Conservation (phyloP, 2,329 filamentous ascomycete genomes). For the Colletotrichum lini region DNA sequence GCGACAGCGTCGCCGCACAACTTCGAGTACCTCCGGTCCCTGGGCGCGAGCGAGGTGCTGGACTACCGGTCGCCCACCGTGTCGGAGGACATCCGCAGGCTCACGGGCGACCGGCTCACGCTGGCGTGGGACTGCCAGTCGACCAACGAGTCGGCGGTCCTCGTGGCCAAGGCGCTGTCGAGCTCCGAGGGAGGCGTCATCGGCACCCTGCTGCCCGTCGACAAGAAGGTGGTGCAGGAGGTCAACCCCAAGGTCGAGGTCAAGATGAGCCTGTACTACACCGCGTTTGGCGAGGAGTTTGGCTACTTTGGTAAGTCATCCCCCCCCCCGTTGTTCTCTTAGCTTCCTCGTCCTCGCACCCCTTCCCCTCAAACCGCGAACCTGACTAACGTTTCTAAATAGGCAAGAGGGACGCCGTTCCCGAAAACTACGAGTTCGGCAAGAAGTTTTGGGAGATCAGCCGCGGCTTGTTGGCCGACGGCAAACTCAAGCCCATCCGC, state of each 20-base stretch:
- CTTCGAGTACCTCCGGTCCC: conserved; percentile 52
- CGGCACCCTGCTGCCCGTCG: conserved; percentile 56
- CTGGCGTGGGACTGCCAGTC: conserved; percentile 48
- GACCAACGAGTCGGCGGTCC: conserved; percentile 20
- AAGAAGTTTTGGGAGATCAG: conserved; percentile 53
- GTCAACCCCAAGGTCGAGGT: conserved; percentile 56
- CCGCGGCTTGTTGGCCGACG: conserved; percentile 50
- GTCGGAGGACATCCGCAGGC: conserved; percentile 46
- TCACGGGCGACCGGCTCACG: conserved; percentile 45
- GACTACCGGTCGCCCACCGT: conserved; percentile 49
- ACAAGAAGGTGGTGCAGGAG: conserved; percentile 56
- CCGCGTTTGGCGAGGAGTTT: conserved; percentile 53
- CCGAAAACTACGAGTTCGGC: conserved; percentile 51
- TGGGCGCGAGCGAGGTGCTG: conserved; percentile 51
- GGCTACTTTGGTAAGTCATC: conserved; percentile 35
- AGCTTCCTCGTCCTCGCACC: background rate
- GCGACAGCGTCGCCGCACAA: conserved; percentile 53
- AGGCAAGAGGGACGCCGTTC: conserved; percentile 32
- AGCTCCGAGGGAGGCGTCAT: conserved; percentile 50
- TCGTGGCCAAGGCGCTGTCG: conserved; percentile 46
- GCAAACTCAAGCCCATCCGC: conserved; percentile 52
- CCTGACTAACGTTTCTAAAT: too few species aligned
- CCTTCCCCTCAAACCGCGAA: background rate
- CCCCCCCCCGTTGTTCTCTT: background rate
- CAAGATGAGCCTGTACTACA: conserved; percentile 54